These are phyloP conservation scores for Lolium rigidum DNA, from an alignment of 176 grass and related monocot genomes.

Conservation along the genomic window DNA sequence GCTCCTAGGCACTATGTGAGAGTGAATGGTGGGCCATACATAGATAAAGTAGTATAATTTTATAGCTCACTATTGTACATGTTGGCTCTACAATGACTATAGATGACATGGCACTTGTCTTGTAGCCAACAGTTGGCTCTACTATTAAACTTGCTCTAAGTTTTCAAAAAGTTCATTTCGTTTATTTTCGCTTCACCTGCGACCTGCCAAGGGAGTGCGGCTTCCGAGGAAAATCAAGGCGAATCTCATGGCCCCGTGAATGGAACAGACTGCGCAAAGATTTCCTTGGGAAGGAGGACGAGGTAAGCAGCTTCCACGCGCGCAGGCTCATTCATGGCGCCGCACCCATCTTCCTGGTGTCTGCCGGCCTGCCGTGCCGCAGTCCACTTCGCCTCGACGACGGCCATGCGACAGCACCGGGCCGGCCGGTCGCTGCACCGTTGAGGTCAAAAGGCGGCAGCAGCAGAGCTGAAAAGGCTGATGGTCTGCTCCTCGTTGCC, in stretches of 20 bases:
- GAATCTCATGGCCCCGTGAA: constrained; percentile 26
- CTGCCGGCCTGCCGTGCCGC: neutral
- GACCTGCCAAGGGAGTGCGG: neutral
- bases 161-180: no score
- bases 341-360: neutral
- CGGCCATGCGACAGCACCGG: neutral
- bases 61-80: no score
- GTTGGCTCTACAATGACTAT: no score
- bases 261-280: neutral
- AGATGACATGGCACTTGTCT: no score
- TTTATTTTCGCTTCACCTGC: no score
- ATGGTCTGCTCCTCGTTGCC: constrained; percentile 11
- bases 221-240: neutral
- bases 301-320: constrained; percentile 15
- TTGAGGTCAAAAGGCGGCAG: constrained; percentile 46
- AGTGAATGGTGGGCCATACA: no score
- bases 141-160: no score
- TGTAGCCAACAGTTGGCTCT: no score
- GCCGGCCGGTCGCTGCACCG: neutral
- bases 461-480: constrained; percentile 39
- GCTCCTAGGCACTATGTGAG: no score
- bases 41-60: no score
- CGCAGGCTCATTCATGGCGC: neutral
- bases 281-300: neutral
- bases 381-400: constrained; percentile 28